Percentiles rank a stretch among this genome's conserved stretches.
Conservation (phyloP, 345 rosid genomes). For the Erucastrum elatum region DNA sequence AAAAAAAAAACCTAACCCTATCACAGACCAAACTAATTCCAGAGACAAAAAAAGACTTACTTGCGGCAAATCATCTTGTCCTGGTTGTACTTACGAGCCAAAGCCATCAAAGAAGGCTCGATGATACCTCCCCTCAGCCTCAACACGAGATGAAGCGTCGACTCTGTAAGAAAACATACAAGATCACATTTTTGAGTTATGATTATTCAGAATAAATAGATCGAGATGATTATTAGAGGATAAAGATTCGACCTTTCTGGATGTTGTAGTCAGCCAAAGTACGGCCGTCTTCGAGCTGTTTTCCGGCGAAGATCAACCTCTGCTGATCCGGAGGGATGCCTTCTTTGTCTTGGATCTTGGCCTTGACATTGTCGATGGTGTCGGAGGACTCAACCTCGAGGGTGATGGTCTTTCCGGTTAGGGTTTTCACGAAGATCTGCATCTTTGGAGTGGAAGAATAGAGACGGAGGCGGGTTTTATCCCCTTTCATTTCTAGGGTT, state of each 20-base stretch:
- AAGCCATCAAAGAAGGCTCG: conserved; percentile 89
- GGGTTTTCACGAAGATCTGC: conserved; percentile 96
- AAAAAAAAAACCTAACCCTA: not conserved
- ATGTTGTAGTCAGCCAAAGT: conserved; percentile 90
- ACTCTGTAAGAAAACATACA: conserved; percentile 41
- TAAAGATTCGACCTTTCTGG: conserved; percentile 55
- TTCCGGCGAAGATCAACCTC: conserved; percentile 83
- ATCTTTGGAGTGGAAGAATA: conserved; percentile 32
- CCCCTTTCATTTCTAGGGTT: conserved; percentile 18
- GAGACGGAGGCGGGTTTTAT: conserved; percentile 17
- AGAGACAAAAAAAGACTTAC: conserved; percentile 44
- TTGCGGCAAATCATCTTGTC: conserved; percentile 93
- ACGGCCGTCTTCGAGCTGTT: conserved; percentile 93
- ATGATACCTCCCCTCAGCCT: conserved; percentile 91
- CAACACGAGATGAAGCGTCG: conserved; percentile 80
- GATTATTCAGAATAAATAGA: not conserved
- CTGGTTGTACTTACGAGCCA: conserved; percentile 87
- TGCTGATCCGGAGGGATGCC: conserved; percentile 97
- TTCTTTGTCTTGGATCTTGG: conserved; percentile 94
- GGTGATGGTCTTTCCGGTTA: conserved; percentile 92
- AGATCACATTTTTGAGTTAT: not conserved
- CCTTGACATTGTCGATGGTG: conserved; percentile 87
- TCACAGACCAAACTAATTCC: not conserved
- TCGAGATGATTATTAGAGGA: too few relatives aligned
- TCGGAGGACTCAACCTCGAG: conserved; percentile 92